phyloP scores from a whole-genome alignment of 1,139 yeast species.

The Martiniozyma asiatica region DNA sequence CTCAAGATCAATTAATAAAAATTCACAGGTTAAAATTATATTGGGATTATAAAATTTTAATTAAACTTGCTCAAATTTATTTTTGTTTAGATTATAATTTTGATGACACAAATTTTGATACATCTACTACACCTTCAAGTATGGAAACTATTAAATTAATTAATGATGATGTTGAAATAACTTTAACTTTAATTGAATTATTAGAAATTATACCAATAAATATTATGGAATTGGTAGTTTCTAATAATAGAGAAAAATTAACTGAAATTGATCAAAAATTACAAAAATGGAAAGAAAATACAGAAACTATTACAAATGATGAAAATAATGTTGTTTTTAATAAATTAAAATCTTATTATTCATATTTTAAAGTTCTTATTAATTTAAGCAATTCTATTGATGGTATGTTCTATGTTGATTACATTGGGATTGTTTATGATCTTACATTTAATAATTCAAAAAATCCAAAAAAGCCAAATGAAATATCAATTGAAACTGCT shows the following conservation, averaged over 20 bases:
- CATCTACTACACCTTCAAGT: slow-evolving; percentile 9
- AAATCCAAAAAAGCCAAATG: slow-evolving; percentile 7
- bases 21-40: slow-evolving; percentile 45
- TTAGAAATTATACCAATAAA: slow-evolving; percentile 20
- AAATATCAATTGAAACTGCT: slow-evolving; percentile 14
- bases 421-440: slow-evolving; percentile 15
- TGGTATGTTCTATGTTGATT: slow-evolving; percentile 11
- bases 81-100: slow-evolving; percentile 10
- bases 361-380: slow-evolving; percentile 18
- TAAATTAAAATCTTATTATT: slow-evolving; percentile 19
- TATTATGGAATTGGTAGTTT: slow-evolving; percentile 14
- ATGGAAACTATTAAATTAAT: slow-evolving; percentile 20
- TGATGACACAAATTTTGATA: not conserved
- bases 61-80: slow-evolving; percentile 33
- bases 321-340: slow-evolving; percentile 16
- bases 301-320: slow-evolving; percentile 11
- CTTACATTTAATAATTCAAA: slow-evolving; percentile 12
- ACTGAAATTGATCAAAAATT: slow-evolving; percentile 13
- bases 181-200: slow-evolving; percentile 17
- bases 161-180: slow-evolving; percentile 19
- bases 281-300: slow-evolving; percentile 14
- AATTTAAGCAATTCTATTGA: slow-evolving; percentile 12
- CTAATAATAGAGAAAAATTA: slow-evolving; percentile 9
- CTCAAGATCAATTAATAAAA: slow-evolving; percentile 17
- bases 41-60: slow-evolving; percentile 47